Evolutionary conservation across 495 filamentous ascomycete species (phyloP), one percentile per base, ranked within the genome.

Genomic region (Tuber aestivum): DNA sequence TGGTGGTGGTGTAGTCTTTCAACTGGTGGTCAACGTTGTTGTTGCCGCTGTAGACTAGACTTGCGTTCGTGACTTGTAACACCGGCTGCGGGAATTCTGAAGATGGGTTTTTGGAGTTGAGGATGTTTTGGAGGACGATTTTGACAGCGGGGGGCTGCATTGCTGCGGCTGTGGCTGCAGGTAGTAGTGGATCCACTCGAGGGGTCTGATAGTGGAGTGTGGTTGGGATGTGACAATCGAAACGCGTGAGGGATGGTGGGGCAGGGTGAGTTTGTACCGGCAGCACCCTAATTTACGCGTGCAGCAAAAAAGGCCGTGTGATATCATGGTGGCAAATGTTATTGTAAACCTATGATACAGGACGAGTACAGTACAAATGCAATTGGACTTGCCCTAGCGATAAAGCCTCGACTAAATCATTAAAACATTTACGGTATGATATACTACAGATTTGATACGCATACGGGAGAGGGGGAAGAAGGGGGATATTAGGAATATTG

Each of bases 311-410:
- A 14, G 56, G 56, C 32, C 7, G 48, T 56, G 48, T 27, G 14
- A 18, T 65, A 65, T 65, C 56, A 65, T 65, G 18, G 32, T 18
- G 27, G 27, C 27, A 65, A 32, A 18, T 65, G 27, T 18, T 35
- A 65, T 65, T 65, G 1, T 7, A 35, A 35, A 65, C 56, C 38
- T 38, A 40, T 16, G 0, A 41, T 27, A 73, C 21, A 16, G n/a
- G 3, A 37, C 10, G 20, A n/a, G n/a, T n/a, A n/a, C n/a, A n/a
- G n/a, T n/a, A n/a, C n/a, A n/a, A n/a, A 18, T 65, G 6, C 35
- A 73, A 61, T 61, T n/a, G n/a, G 72, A 32, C 72, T 73, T 73
- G 61, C 45, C 41, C 38, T 61, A 48, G 21, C 23, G n/a, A 72
- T n/a, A 76, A 70, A 75, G 16, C 44, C 16, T 65, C 56, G 18